Base-by-base conservation (phyloP, 2,329 filamentous ascomycete species). In the Trichoderma lentiforme region DNA sequence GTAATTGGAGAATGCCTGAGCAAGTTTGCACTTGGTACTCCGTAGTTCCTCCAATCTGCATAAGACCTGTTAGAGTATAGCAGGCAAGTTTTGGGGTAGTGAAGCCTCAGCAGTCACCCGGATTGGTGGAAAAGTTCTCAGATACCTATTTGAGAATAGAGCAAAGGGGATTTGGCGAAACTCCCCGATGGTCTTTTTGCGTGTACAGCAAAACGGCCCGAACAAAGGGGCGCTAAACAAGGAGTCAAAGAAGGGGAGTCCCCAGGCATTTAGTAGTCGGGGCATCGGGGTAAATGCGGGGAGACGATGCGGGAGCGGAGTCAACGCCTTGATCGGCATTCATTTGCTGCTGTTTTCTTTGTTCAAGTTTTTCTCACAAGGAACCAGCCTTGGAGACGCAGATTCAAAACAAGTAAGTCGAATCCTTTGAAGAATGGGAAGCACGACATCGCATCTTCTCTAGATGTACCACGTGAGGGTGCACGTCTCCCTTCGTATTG, bases 121-220 rank as follows among this genome's bases (percentile, higher is more conserved):
- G 67, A 70, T 70, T 70, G 67, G 67, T 70, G 67, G 67, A 61
- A 70, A 62, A 61, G 67, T 62, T 62, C 21, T 28, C 14, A 21
- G 57, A 30, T 36, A n/a, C 67, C 57, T 28, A 26, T 34, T 70
- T 11, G 30, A 28, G 57, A 14, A 51, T 28, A 51, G 67, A 32
- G 18, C 65, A 32, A 15, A 26, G 21, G 53, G 9, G 28, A 24
- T 8, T 57, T 70, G 69, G 62, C 69, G 69, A 71, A 58, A 71
- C 69, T 71, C 69, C 69, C 69, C 69, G 69, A 71, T 60, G 69
- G 61, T 18, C 60, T 71, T 57, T 63, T 64, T 63, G 68, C n/a
- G 47, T 57, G 53, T 24, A 58, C 60, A 57, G 18, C 11, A 43
- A 70, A 71, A 71, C 69, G 69, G 69, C 69, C 69, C 69, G 69